phyloP scores from a whole-genome alignment of 2,329 filamentous ascomycete species.

The Clarireedia monteithiana region DNA sequence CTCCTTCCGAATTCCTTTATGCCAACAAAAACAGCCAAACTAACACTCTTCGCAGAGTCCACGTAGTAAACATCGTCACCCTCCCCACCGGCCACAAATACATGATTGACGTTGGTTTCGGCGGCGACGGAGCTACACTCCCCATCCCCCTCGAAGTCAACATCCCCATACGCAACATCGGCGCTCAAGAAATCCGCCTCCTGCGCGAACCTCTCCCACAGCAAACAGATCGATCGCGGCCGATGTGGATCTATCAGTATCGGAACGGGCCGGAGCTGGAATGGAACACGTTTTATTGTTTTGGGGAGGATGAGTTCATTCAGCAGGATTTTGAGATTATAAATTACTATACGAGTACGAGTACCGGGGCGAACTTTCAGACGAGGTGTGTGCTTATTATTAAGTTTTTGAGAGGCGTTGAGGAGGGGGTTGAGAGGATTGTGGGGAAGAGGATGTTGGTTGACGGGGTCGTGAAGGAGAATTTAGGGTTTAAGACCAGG shows the following conservation, averaged over 20 bases:
- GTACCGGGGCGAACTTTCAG: constrained; percentile 50
- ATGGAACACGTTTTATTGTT: constrained; percentile 58
- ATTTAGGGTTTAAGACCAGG: constrained; percentile 41
- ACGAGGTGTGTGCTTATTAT: constrained; percentile 45
- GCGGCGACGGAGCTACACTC: constrained; percentile 50
- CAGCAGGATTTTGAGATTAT: constrained; percentile 53
- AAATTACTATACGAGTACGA: constrained; percentile 48
- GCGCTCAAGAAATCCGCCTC: constrained; percentile 48
- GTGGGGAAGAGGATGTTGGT: constrained; percentile 46
- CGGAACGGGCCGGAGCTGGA: constrained; percentile 38
- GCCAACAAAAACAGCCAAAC: neutral
- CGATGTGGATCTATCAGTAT: constrained; percentile 58
- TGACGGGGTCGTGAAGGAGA: constrained; percentile 44
- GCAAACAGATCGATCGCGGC: constrained; percentile 35
- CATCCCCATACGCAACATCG: constrained; percentile 34
- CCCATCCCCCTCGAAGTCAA: constrained; percentile 46
- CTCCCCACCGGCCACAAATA: constrained; percentile 39
- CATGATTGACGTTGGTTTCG: constrained; percentile 56
- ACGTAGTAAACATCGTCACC: constrained; percentile 55
- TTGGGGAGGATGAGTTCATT: constrained; percentile 57
- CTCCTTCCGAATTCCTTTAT: neutral
- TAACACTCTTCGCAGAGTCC: constrained; percentile 32
- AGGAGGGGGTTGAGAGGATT: constrained; percentile 31
- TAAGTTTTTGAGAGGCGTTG: constrained; percentile 43
- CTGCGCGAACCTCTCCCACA: constrained; percentile 40